Percentiles rank a stretch among this genome's conserved stretches.
Conservation (phyloP, 176 grass and related monocot genomes). For the Aechmea fasciata region DNA sequence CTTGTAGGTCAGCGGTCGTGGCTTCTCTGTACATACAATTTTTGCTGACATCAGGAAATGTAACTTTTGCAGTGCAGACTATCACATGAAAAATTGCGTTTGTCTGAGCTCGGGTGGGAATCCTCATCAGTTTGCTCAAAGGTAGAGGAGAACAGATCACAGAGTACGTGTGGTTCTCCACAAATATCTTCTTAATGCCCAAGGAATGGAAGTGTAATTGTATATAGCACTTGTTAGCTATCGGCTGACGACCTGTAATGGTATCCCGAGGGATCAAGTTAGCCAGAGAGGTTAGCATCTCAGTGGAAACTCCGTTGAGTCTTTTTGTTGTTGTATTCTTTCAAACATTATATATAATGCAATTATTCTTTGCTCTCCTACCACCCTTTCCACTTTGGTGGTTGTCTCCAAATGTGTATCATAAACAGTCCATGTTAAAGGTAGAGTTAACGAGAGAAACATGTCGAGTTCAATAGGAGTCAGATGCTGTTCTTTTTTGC, state of each 20-base stretch:
- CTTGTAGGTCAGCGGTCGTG: not conserved
- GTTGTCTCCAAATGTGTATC: too few species aligned
- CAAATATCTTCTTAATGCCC: conserved; percentile 31
- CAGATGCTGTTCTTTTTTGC: too few species aligned
- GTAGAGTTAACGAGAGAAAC: too few species aligned
- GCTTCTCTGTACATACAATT: not conserved
- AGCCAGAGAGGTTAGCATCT: too few species aligned
- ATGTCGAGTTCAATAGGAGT: too few species aligned
- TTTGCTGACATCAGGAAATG: not conserved
- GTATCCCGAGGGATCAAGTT: too few species aligned
- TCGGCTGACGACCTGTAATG: conserved; percentile 21
- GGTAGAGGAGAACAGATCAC: conserved; percentile 9
- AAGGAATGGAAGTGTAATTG: not conserved
- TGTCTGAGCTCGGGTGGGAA: conserved; percentile 29
- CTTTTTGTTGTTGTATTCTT: not conserved
- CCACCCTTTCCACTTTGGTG: too few species aligned
- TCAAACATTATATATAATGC: not conserved
- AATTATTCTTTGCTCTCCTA: not conserved
- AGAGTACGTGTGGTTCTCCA: conserved; percentile 19
- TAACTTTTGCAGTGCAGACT: conserved; percentile 39
- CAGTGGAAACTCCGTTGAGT: too few species aligned
- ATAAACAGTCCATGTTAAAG: too few species aligned
- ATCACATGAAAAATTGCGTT: conserved; percentile 38
- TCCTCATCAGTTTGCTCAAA: conserved; percentile 21
- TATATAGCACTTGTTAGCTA: conserved; percentile 37